These are phyloP conservation scores for Ailanthus altissimus DNA, from an alignment of 345 rosid species.

Conservation along the genomic window DNA sequence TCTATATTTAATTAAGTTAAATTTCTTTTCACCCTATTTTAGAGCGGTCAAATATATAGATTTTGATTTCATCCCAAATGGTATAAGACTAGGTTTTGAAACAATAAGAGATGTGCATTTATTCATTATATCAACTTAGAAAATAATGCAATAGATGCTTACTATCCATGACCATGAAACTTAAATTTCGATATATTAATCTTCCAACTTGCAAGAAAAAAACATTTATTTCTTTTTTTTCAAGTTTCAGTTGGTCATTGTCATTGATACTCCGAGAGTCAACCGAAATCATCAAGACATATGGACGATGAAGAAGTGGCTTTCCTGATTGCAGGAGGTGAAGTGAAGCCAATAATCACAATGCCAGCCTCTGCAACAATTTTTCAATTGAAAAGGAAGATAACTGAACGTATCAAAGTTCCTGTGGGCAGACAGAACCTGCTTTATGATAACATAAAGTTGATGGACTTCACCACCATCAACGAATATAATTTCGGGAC, in stretches of 20 bases:
- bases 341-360: constrained; percentile 7
- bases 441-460: neutral
- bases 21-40: too few relatives aligned
- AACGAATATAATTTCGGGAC: neutral
- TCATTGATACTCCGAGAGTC: neutral
- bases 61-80: too few relatives aligned
- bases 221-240: too few relatives aligned
- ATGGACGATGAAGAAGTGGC: neutral
- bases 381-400: constrained; percentile 10
- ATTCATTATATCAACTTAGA: too few relatives aligned
- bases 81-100: too few relatives aligned
- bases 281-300: neutral
- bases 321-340: neutral
- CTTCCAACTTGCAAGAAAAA: neutral
- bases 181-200: neutral
- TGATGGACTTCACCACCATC: neutral
- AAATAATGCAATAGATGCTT: too few relatives aligned
- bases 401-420: constrained; percentile 2
- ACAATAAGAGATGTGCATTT: too few relatives aligned
- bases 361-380: neutral
- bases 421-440: constrained; percentile 8
- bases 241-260: neutral
- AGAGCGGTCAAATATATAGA: too few relatives aligned
- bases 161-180: neutral
- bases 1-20: too few relatives aligned